Conservation (phyloP, 2,329 filamentous ascomycete species). For the Talaromyces sp. region DNA sequence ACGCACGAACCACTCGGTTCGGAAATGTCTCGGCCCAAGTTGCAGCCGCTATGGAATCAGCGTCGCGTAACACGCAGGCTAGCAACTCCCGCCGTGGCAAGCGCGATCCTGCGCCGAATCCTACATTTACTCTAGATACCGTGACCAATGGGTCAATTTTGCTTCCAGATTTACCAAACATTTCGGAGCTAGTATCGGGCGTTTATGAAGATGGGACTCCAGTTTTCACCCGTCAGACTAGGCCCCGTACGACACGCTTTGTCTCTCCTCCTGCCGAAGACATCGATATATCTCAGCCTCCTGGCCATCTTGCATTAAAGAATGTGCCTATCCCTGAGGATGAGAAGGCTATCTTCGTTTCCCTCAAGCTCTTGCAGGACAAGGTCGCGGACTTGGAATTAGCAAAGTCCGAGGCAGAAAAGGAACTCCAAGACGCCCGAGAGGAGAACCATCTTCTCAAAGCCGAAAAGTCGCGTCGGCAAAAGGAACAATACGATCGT, state of each 20-base stretch:
- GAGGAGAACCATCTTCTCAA: constrained; percentile 52
- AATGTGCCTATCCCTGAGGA: constrained; percentile 58
- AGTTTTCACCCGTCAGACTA: constrained; percentile 52
- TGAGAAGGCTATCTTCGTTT: constrained; percentile 62
- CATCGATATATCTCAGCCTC: constrained; percentile 31
- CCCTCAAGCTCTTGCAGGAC: constrained; percentile 57
- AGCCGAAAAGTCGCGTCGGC: constrained; percentile 36
- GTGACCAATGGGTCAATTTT: constrained; percentile 59
- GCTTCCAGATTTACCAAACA: constrained; percentile 59
- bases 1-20: constrained; percentile 56
- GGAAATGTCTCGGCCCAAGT: constrained; percentile 43
- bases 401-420: constrained; percentile 52
- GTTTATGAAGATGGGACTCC: constrained; percentile 58
- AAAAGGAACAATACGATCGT: constrained; percentile 38
- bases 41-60: constrained; percentile 38
- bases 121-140: constrained; percentile 28
- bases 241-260: constrained; percentile 53
- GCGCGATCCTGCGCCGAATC: constrained; percentile 23
- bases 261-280: constrained; percentile 45
- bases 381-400: constrained; percentile 56
- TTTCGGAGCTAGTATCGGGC: constrained; percentile 60
- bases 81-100: constrained; percentile 31
- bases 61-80: constrained; percentile 35
- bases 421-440: constrained; percentile 50
- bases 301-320: constrained; percentile 49